These are phyloP conservation scores for Zelonia costaricensis DNA, from an alignment of 208 protist species.

Conservation along the genomic window DNA sequence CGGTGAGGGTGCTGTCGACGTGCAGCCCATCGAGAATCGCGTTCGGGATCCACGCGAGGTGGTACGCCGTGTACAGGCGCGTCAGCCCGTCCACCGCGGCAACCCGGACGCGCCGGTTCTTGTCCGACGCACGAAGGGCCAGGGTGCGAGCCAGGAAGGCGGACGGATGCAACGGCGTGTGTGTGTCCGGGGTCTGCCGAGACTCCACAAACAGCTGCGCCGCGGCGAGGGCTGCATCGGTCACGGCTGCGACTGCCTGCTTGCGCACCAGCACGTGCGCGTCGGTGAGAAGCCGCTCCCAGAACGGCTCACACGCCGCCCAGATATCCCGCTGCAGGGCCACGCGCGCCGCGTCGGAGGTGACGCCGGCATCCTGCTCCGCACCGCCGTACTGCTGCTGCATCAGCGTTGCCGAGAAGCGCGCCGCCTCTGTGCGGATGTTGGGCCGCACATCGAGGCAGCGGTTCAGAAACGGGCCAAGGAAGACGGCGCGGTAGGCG, in stretches of 20 bases:
- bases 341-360: not conserved
- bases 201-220: constrained; percentile 18
- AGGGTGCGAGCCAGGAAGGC: constrained; percentile 46
- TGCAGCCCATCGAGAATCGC: constrained; percentile 44
- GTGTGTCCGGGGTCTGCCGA: not conserved
- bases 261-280: constrained; percentile 51
- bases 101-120: constrained; percentile 58
- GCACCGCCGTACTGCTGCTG: not conserved
- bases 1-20: constrained; percentile 37
- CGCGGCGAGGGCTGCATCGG: constrained; percentile 31
- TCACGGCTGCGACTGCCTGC: constrained; percentile 40
- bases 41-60: constrained; percentile 63
- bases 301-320: constrained; percentile 30
- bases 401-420: constrained; percentile 28
- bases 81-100: constrained; percentile 53
- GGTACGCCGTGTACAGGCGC: constrained; percentile 46
- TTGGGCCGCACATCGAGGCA: constrained; percentile 49
- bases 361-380: too few species aligned
- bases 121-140: constrained; percentile 60
- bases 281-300: constrained; percentile 46
- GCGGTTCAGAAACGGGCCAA: constrained; percentile 29
- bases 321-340: constrained; percentile 32
- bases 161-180: not conserved
- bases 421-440: constrained; percentile 53
- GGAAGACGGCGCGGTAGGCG: constrained; percentile 34